phyloP scores from a whole-genome alignment of 176 grass and related monocot genomes.

The Puya raimondii region DNA sequence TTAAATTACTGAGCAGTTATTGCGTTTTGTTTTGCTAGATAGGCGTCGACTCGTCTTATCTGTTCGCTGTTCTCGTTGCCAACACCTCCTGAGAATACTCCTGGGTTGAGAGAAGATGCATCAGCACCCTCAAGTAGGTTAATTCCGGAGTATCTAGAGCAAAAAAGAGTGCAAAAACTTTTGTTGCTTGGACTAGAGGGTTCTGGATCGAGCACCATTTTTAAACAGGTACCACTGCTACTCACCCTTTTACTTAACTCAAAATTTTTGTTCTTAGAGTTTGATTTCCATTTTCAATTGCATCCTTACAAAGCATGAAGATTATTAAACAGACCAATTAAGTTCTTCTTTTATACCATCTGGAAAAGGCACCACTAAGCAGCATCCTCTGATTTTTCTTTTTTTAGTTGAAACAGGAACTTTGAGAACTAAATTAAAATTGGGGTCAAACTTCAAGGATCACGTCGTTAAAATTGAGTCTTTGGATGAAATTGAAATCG shows the following conservation, averaged over 20 bases:
- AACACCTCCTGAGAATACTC: constrained; percentile 15
- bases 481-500: too few relatives aligned
- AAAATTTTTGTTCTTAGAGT: too few relatives aligned
- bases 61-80: constrained; percentile 29
- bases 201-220: constrained; percentile 25
- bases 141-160: constrained; percentile 22
- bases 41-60: constrained; percentile 29
- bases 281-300: too few relatives aligned
- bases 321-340: too few relatives aligned
- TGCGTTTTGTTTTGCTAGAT: not conserved
- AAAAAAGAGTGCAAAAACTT: constrained; percentile 24
- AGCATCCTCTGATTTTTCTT: too few relatives aligned
- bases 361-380: too few relatives aligned
- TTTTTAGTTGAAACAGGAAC: too few relatives aligned
- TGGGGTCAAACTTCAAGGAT: too few relatives aligned
- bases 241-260: not conserved
- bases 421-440: too few relatives aligned
- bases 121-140: constrained; percentile 12
- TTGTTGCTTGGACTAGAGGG: constrained; percentile 27
- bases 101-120: constrained; percentile 18
- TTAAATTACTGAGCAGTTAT: constrained; percentile 2
- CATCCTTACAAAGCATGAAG: too few relatives aligned
- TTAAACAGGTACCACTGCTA: constrained; percentile 21
- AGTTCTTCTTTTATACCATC: too few relatives aligned
- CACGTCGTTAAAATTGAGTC: too few relatives aligned